Conservation (phyloP, 306 rosid genomes). For the Fagus sylvatica region DNA sequence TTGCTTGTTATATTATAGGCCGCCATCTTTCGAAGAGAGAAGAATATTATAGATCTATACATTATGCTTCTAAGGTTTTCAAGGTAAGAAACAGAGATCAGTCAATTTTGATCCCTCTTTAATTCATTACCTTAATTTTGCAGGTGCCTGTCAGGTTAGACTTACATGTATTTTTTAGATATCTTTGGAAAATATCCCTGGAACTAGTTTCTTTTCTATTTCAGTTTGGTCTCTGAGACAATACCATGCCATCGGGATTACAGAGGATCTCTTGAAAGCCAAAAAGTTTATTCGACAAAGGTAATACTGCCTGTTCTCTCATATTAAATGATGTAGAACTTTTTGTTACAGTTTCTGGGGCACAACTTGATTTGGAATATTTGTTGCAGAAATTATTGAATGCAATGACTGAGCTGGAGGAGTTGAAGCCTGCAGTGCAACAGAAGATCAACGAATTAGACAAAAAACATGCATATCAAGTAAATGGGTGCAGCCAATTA, state of each 20-base stretch:
- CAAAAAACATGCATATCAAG: constrained; percentile 42
- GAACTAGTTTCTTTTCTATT: constrained; percentile 24
- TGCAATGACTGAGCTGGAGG: constrained; percentile 81
- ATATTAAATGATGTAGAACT: neutral
- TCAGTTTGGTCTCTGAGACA: constrained; percentile 84
- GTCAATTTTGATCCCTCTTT: constrained; percentile 6
- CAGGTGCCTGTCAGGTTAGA: constrained; percentile 1
- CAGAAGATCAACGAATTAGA: constrained; percentile 69
- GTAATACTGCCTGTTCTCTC: constrained; percentile 35
- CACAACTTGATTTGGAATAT: constrained; percentile 26
- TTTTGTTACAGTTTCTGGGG: neutral
- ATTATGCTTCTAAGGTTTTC: constrained; percentile 93
- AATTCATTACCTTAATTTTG: neutral
- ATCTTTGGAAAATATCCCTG: neutral
- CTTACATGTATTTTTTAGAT: neutral
- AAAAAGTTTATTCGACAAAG: constrained; percentile 63
- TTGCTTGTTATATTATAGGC: constrained; percentile 60
- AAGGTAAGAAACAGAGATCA: constrained; percentile 50
- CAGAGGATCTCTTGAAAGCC: constrained; percentile 51
- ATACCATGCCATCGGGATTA: constrained; percentile 81
- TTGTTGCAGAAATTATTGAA: constrained; percentile 56
- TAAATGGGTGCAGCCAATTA: constrained; percentile 44
- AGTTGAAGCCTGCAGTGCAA: constrained; percentile 77
- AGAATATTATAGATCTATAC: constrained; percentile 80
- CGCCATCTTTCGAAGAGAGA: constrained; percentile 86